Base-by-base conservation (phyloP, 352 stramenopile genomes). In the Phytophthora europaea region DNA sequence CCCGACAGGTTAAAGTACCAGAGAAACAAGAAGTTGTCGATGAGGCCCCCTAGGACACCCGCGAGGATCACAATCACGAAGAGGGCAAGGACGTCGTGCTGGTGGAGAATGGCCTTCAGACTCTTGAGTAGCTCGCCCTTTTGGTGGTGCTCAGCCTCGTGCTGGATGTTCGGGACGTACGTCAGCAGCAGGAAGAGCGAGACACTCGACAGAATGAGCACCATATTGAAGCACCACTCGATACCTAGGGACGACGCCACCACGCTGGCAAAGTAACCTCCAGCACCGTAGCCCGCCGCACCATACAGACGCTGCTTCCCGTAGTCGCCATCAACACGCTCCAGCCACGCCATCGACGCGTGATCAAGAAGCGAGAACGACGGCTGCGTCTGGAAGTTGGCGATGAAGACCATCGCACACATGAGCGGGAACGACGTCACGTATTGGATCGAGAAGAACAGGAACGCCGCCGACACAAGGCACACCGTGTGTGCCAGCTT, bases 241-340 rank as follows among this genome's bases (percentile, higher is more conserved):
- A 87, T 85, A 52, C 80, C 80, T 16, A 81, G 58, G 15, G 65
- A 76, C 13, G 76, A 76, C 7, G 76, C 78, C 28, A 85, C 69
- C 45, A 84, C 62, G 67, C 80, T 80, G n/a, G 78, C 79, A 51
- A 85, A 73, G 50, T 81, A 87, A 33, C 75, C 73, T 26, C 77
- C 77, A 47, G 79, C 68, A 15, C 80, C 80, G 34, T 81, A 87
- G 12, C 80, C 80, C 22, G 81, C 69, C 15, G 80, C 80, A 9
- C 80, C 80, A 38, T 84, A 87, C 51, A 87, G 65, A 1, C 80
- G 78, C 64, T 87, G 78, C 66, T 87, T 87, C 52, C 80, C 80
- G 59, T 83, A 87, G 61, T 87, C 78, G 23, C 76, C 78, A 50
- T 75, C 80, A 10, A 82, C 67, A 40, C 71, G 72, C 15, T 76